Conservation (phyloP, 805 yeast genomes). For the Candida vaughaniae region DNA sequence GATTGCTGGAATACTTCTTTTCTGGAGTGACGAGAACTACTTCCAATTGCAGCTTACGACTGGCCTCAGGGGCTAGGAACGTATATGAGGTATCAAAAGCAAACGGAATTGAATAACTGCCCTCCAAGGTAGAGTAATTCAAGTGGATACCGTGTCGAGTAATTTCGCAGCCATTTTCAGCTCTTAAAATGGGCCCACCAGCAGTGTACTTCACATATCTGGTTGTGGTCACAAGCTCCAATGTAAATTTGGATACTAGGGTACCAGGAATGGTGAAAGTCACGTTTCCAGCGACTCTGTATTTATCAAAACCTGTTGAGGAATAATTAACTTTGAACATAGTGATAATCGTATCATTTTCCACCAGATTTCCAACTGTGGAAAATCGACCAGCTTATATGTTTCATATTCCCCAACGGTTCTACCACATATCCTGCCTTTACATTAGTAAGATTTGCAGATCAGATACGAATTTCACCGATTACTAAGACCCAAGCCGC, state of each 20-base stretch:
- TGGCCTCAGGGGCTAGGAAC: not conserved
- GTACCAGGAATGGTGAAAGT: not conserved
- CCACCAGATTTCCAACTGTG: no score
- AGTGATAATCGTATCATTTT: not conserved
- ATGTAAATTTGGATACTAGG: not conserved
- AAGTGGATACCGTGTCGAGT: no score
- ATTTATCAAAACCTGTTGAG: not conserved
- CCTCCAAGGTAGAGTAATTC: not conserved
- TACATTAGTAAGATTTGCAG: no score
- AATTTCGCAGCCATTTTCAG: not conserved
- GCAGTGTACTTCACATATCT: constrained; percentile 1
- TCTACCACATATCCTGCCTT: no score
- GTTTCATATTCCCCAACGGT: no score
- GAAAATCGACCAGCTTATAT: no score
- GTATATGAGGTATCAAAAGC: not conserved
- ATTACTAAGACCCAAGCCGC: no score
- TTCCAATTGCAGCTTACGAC: not conserved
- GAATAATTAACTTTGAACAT: no score
- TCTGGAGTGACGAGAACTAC: not conserved
- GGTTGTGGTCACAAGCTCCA: not conserved
- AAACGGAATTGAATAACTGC: constrained; percentile 1
- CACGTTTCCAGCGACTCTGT: not conserved
- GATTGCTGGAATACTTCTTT: no score
- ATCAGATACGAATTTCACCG: no score
- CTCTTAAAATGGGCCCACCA: constrained; percentile 1